These are phyloP conservation scores for Dryas alaskensis DNA, from an alignment of 306 rosid species.

Conservation along the genomic window DNA sequence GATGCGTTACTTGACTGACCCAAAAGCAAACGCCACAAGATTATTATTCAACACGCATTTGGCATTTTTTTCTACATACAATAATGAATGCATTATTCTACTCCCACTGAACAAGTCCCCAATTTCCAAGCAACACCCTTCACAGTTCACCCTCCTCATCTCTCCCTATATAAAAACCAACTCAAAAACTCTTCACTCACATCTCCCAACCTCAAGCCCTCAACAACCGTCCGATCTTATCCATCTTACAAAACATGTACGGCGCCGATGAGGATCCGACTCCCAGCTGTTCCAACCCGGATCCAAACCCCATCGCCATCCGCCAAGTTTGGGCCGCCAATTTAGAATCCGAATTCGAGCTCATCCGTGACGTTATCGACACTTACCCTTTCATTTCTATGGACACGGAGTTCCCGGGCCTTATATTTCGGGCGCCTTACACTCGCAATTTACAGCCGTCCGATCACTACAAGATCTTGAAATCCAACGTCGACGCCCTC, in stretches of 20 bases:
- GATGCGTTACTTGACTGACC: too few species aligned
- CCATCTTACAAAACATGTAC: background rate
- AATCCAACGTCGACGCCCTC: slow-evolving; percentile 70
- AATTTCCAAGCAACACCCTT: background rate
- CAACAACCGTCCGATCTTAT: background rate
- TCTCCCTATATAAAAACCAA: background rate
- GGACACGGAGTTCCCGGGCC: slow-evolving; percentile 75
- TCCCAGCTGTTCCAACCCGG: background rate
- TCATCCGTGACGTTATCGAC: slow-evolving; percentile 31
- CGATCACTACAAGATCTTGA: slow-evolving; percentile 49
- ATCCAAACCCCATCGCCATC: slow-evolving; percentile 35
- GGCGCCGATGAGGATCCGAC: slow-evolving; percentile 16
- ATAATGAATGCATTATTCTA: background rate
- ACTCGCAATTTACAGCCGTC: slow-evolving; percentile 31
- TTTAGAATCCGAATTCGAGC: slow-evolving; percentile 39
- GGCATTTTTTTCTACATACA: too few species aligned
- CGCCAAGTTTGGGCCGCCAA: slow-evolving; percentile 63
- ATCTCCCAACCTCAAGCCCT: too few species aligned
- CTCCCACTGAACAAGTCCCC: background rate
- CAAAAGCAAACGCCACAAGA: too few species aligned
- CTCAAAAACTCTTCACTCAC: background rate
- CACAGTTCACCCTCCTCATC: background rate
- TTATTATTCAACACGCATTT: too few species aligned
- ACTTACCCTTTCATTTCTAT: slow-evolving; percentile 48
- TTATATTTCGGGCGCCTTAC: slow-evolving; percentile 32